A percentile compares a stretch with the other conserved stretches of the same genome.
Conservation (phyloP, 148 eudicot genomes). For the Nepenthes mirabilis region DNA sequence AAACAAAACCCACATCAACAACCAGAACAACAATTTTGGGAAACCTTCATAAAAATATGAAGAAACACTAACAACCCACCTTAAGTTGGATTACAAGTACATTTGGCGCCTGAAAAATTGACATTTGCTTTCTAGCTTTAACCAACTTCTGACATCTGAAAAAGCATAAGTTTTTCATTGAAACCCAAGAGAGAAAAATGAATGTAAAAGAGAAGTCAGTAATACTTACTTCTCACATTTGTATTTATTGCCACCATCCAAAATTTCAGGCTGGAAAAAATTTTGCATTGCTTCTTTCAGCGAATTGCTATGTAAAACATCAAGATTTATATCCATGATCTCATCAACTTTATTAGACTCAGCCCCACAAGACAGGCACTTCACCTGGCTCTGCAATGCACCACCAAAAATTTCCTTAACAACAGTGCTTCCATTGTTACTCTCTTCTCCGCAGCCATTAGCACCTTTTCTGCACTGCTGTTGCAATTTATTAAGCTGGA, state of each 20-base stretch:
- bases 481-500: conserved; percentile 73
- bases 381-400: conserved; percentile 88
- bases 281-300: conserved; percentile 70
- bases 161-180: conserved; percentile 11
- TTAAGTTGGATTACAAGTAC: conserved; percentile 90
- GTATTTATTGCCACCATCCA: conserved; percentile 96
- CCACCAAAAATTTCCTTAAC: conserved; percentile 97
- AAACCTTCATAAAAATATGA: background rate
- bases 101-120: conserved; percentile 88
- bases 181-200: conserved; percentile 3
- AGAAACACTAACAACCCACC: conserved; percentile 26
- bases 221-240: conserved; percentile 73
- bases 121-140: conserved; percentile 89
- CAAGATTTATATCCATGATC: conserved; percentile 96
- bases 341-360: conserved; percentile 96
- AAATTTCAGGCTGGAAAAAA: conserved; percentile 80
- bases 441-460: conserved; percentile 39
- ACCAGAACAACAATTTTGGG: conserved; percentile 1
- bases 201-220: background rate
- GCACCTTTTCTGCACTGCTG: conserved; percentile 34
- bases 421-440: conserved; percentile 23
- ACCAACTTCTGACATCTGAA: conserved; percentile 90
- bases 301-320: conserved; percentile 55
- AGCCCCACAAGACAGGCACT: conserved; percentile 75
- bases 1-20: conserved; percentile 5